Evolutionary conservation across 257 asterid species (phyloP).

Genomic region (Rubia yunnanensis): DNA sequence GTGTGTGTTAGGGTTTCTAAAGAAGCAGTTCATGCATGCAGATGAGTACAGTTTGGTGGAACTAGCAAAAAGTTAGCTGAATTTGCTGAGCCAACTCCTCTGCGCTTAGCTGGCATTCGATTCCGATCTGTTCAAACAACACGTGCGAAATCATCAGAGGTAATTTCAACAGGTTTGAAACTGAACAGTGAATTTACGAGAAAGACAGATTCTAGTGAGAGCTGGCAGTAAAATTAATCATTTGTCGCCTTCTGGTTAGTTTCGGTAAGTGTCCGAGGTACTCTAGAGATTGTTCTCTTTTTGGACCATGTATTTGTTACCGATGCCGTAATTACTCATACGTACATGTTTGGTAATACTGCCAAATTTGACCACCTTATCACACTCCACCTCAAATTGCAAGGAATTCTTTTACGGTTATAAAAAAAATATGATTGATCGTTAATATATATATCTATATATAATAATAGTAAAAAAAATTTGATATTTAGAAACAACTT

Average conservation of each 20-base stretch:
- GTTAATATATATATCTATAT: too few relatives aligned
- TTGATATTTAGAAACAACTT: too few relatives aligned
- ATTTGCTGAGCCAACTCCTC: slow-evolving; percentile 85
- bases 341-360: neutral
- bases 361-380: neutral
- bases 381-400: too few relatives aligned
- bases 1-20: too few relatives aligned
- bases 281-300: neutral
- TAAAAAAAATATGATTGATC: too few relatives aligned
- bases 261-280: neutral
- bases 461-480: too few relatives aligned
- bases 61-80: slow-evolving; percentile 78
- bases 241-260: neutral
- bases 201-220: neutral
- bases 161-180: neutral
- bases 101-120: slow-evolving; percentile 95
- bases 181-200: neutral
- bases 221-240: neutral
- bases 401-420: too few relatives aligned
- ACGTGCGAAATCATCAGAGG: neutral
- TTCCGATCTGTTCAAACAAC: slow-evolving; percentile 50
- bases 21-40: neutral
- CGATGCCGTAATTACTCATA: neutral
- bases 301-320: neutral
- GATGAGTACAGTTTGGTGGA: neutral